Percentiles rank a stretch among this genome's conserved stretches.
Conservation (phyloP, 1,284 basidiomycete species). For the Ganoderma lucidum region DNA sequence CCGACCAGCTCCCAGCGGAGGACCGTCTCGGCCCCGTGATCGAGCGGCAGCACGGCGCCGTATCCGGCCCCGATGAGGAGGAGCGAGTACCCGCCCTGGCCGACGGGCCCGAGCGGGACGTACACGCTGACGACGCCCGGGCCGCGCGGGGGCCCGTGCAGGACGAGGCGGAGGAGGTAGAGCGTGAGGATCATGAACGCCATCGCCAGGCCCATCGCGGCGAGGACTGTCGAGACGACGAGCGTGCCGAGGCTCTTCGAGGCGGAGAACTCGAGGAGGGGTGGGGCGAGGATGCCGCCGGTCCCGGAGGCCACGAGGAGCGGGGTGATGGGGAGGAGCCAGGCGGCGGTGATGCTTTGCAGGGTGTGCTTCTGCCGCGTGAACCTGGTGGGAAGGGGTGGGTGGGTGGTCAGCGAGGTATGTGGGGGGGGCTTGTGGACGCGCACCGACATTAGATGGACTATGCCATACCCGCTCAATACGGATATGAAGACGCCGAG, state of each 20-base stretch:
- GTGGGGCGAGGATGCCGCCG: conserved; percentile 59
- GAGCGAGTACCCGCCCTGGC: conserved; percentile 64
- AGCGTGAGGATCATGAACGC: conserved; percentile 56
- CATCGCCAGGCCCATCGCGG: conserved; percentile 60
- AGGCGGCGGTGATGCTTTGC: conserved; percentile 55
- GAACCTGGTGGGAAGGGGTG: conserved; percentile 50
- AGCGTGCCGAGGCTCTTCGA: conserved; percentile 57
- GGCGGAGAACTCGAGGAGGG: conserved; percentile 47
- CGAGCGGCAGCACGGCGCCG: conserved; percentile 49
- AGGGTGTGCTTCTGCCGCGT: conserved; percentile 60
- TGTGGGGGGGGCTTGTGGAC: background rate
- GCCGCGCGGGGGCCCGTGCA: conserved; percentile 48
- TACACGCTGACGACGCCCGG: conserved; percentile 39
- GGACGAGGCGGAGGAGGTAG: conserved; percentile 52
- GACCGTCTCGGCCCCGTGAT: conserved; percentile 34
- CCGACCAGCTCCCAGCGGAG: conserved; percentile 38
- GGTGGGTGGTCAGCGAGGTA: background rate
- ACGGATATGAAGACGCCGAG: conserved; percentile 56
- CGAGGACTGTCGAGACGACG: conserved; percentile 53
- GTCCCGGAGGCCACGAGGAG: conserved; percentile 67
- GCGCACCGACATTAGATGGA: conserved; percentile 58
- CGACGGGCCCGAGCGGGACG: conserved; percentile 43
- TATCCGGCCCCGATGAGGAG: conserved; percentile 57
- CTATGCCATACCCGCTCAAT: conserved; percentile 58
- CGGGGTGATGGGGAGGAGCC: conserved; percentile 71